Conservation (phyloP, 495 filamentous ascomycete species). For the Aspergillus egyptiacus region DNA sequence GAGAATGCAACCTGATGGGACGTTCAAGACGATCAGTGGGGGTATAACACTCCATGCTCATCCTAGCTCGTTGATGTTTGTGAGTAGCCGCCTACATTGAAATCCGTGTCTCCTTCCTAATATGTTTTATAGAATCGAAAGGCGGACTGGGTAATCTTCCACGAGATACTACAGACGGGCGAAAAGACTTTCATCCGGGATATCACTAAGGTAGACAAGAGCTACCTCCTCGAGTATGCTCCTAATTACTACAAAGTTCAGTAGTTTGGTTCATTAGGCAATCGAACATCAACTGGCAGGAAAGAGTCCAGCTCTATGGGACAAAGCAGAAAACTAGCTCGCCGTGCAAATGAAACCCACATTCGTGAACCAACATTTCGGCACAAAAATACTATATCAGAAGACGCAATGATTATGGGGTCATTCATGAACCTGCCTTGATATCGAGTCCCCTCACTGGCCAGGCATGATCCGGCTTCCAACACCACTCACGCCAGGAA, state of each 20-base stretch:
- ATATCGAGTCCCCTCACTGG: constrained; percentile 20
- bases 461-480: constrained; percentile 39
- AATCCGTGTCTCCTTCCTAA: constrained; percentile 12
- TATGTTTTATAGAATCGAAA: constrained; percentile 64
- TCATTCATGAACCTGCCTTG: constrained; percentile 1
- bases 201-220: constrained; percentile 84
- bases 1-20: constrained; percentile 91
- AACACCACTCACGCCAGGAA: constrained; percentile 40
- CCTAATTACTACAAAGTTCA: constrained; percentile 71
- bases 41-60: constrained; percentile 74
- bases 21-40: constrained; percentile 75
- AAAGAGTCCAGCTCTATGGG: constrained; percentile 13
- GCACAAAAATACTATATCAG: not conserved
- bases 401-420: not conserved
- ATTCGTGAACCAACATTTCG: not conserved
- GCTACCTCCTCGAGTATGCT: constrained; percentile 85
- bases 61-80: constrained; percentile 90
- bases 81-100: constrained; percentile 31
- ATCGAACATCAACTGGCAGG: not conserved
- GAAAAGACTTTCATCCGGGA: constrained; percentile 89
- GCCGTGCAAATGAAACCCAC: not conserved
- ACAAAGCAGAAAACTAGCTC: not conserved
- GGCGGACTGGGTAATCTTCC: constrained; percentile 96
- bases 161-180: constrained; percentile 89
- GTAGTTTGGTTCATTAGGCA: constrained; percentile 9